A percentile compares a stretch with the other conserved stretches of the same genome.
Evolutionary conservation across 345 rosid genomes (phyloP).

Genomic region (Dovyalis caffra): DNA sequence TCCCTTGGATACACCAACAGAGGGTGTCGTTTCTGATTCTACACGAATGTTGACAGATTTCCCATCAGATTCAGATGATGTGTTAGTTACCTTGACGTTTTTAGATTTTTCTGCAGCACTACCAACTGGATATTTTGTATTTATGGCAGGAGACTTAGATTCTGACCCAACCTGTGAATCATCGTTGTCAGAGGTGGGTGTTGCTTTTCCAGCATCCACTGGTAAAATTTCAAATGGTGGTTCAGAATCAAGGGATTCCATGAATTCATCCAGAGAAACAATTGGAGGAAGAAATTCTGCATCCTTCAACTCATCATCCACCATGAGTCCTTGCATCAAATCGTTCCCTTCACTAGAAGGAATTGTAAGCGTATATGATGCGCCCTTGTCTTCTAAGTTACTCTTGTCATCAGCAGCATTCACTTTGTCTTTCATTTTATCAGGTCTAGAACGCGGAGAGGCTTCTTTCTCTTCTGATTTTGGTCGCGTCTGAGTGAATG

Average conservation of each 20-base stretch:
- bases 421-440: constrained; percentile 32
- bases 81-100: constrained; percentile 22
- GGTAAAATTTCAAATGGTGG: constrained; percentile 77
- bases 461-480: constrained; percentile 31
- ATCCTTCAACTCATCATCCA: constrained; percentile 78
- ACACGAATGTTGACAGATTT: constrained; percentile 22
- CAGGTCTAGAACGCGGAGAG: constrained; percentile 16
- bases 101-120: constrained; percentile 29
- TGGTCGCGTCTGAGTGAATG: constrained; percentile 27
- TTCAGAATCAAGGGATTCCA: constrained; percentile 87
- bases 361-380: constrained; percentile 44
- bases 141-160: constrained; percentile 39
- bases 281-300: constrained; percentile 84
- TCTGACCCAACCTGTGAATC: constrained; percentile 30
- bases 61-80: constrained; percentile 22
- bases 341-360: constrained; percentile 56
- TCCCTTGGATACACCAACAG: constrained; percentile 34
- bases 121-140: constrained; percentile 29
- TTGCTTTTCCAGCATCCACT: constrained; percentile 37
- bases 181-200: constrained; percentile 38
- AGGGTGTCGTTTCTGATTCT: constrained; percentile 23
- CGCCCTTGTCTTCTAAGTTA: constrained; percentile 29
- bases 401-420: constrained; percentile 35
- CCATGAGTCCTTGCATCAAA: constrained; percentile 60
- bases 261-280: constrained; percentile 84